phyloP scores from a whole-genome alignment of 2,329 filamentous ascomycete species.

The Colletotrichum abscissum region DNA sequence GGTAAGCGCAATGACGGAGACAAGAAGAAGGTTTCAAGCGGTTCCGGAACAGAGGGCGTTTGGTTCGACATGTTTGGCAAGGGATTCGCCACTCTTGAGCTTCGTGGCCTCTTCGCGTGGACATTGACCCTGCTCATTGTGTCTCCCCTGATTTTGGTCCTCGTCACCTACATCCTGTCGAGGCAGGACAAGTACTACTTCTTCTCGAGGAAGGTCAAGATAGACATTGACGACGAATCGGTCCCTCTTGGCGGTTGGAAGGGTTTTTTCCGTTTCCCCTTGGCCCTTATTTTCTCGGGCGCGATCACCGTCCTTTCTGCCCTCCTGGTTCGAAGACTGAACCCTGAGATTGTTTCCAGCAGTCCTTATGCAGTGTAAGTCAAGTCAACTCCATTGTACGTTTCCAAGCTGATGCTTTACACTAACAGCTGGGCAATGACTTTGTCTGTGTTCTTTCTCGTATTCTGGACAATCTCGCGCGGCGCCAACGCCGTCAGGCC shows the following conservation, averaged over 20 bases:
- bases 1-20: slow-evolving; percentile 65
- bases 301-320: slow-evolving; percentile 78
- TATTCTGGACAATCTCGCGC: slow-evolving; percentile 85
- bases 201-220: slow-evolving; percentile 72
- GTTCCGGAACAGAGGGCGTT: slow-evolving; percentile 76
- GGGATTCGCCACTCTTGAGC: slow-evolving; percentile 80
- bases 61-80: slow-evolving; percentile 95
- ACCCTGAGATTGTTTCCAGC: slow-evolving; percentile 92
- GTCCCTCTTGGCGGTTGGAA: slow-evolving; percentile 79
- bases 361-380: slow-evolving; percentile 81
- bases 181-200: slow-evolving; percentile 88
- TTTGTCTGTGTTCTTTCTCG: slow-evolving; percentile 80
- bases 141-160: slow-evolving; percentile 78
- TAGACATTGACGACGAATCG: slow-evolving; percentile 65
- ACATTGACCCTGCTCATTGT: slow-evolving; percentile 86
- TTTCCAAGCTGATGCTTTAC: slow-evolving; percentile 31
- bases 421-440: slow-evolving; percentile 80
- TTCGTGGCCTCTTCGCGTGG: slow-evolving; percentile 88
- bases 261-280: slow-evolving; percentile 86
- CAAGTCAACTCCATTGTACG: rapidly evolving
- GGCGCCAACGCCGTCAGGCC: slow-evolving; percentile 84
- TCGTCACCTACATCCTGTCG: slow-evolving; percentile 75
- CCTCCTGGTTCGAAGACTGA: slow-evolving; percentile 82
- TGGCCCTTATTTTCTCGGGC: slow-evolving; percentile 76
- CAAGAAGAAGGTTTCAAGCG: slow-evolving; percentile 72